Percentiles rank a stretch among this genome's conserved stretches.
Conservation (phyloP, 345 rosid species). For the Ceriops zippeliana region DNA sequence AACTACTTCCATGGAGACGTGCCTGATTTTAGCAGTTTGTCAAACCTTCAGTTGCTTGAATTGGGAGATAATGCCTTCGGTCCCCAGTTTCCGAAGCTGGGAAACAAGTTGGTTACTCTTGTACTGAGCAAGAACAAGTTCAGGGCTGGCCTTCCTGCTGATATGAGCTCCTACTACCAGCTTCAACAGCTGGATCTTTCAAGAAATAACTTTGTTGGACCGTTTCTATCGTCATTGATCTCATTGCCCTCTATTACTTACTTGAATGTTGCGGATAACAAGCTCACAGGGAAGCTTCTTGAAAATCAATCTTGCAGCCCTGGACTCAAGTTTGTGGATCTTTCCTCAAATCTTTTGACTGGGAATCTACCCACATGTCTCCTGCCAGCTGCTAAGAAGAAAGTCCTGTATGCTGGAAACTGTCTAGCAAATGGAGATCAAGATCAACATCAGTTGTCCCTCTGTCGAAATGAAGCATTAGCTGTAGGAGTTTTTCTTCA, state of each 20-base stretch:
- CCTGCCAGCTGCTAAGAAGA: constrained; percentile 41
- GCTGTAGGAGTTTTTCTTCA: constrained; percentile 80
- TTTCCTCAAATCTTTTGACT: constrained; percentile 78
- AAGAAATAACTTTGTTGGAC: constrained; percentile 72
- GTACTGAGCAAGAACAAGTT: constrained; percentile 79
- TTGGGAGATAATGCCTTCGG: constrained; percentile 78
- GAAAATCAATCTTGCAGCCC: constrained; percentile 67
- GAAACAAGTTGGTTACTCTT: constrained; percentile 64
- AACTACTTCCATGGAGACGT: constrained; percentile 66
- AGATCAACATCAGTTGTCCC: constrained; percentile 60
- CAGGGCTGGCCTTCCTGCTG: constrained; percentile 65
- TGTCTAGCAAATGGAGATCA: constrained; percentile 49
- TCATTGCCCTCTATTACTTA: constrained; percentile 66
- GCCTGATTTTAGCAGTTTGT: constrained; percentile 65
- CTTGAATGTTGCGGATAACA: constrained; percentile 67
- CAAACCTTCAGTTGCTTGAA: constrained; percentile 83
- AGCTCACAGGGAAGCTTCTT: constrained; percentile 76
- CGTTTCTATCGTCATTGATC: constrained; percentile 54
- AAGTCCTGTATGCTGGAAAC: constrained; percentile 52
- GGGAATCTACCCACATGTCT: constrained; percentile 74
- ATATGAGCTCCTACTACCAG: constrained; percentile 58
- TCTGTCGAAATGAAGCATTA: constrained; percentile 80
- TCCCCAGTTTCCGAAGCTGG: constrained; percentile 67
- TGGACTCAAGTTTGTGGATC: constrained; percentile 53
- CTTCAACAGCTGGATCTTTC: constrained; percentile 82